Base-by-base conservation (phyloP, 225 moss, liverwort and hornwort genomes). In the Asterella californica region DNA sequence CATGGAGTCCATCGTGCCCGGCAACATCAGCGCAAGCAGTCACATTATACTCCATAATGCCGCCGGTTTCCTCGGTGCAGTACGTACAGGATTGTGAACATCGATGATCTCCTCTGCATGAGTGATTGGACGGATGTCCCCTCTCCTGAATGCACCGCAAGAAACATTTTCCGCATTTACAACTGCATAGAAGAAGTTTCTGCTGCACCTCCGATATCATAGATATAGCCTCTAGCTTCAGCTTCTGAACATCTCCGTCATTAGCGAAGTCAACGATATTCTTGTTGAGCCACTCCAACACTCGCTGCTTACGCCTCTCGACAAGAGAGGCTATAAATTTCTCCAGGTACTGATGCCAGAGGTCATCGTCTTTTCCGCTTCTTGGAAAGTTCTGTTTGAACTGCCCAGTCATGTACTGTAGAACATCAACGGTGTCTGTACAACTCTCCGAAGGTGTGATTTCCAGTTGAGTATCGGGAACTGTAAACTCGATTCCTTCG, bases 181-280 rank as follows among this genome's bases (percentile, higher is more conserved):
- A 81, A 62, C 81, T 83, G 34, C 87, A 87, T 0, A 83, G 81
- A 1, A 79, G 72, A 7, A 89, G 29, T 8, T 76, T 82, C 10
- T 87, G 87, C 32, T 81, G 75, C 21, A 83, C 59, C 14, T 83
- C 84, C 2, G 83, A 80, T 5, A 89, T 37, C 15, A 72, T 15
- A 1, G 83, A 79, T 0, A 79, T 25, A 15, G 85, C 82, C 76
- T 89, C 81, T 27, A 87, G 27, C 0, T 79, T 81, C 2, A 90
- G n/a, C 45, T 84, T 92, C 60, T 86, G 84, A 29, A 86, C 80
- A 76, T 90, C 91, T 27, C 86, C 91, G 42, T 92, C 87, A 7
- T 76, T 61, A 0, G 54, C 5, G 63, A 90, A 90, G 15, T 88
- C 88, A 14, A 88, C 21, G 3, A 18, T 89, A 54, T 92, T 92